Evolutionary conservation across 371 early-diverging fungal species (phyloP).

Genomic region (Apophysomyces trapeziformis): DNA sequence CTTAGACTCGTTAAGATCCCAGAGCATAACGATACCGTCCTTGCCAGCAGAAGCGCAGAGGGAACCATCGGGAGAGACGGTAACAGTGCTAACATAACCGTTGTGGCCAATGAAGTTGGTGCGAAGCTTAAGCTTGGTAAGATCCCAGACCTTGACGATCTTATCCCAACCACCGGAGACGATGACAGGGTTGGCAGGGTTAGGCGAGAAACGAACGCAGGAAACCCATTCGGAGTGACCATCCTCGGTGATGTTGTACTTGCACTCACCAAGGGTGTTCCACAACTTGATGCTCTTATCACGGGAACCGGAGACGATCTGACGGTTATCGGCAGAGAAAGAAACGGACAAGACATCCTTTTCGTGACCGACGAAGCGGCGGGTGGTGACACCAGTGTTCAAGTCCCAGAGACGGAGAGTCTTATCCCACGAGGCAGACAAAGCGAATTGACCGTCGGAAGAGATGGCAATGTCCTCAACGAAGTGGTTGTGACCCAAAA

Average conservation of each 20-base stretch:
- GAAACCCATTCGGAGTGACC: constrained; percentile 98
- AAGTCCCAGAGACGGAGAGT: constrained; percentile 98
- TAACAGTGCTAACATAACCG: constrained; percentile 97
- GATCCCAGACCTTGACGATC: constrained; percentile 99
- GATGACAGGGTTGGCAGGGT: constrained; percentile 96
- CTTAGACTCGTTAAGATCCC: constrained; percentile 99
- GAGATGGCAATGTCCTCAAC: constrained; percentile 97
- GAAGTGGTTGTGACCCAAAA: constrained; percentile 97
- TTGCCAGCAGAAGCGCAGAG: constrained; percentile 99
- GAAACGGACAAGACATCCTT: constrained; percentile 97
- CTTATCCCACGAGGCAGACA: constrained; percentile 99
- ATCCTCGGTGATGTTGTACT: constrained; percentile 92
- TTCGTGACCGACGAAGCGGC: constrained; percentile 96
- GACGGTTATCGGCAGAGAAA: constrained; percentile 99
- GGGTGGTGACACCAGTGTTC: constrained; percentile 91
- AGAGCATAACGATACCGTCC: constrained; percentile 98
- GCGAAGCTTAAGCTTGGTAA: constrained; percentile 96
- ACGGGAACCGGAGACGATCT: constrained; percentile 97
- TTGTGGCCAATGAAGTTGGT: constrained; percentile 99
- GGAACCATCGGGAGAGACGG: constrained; percentile 99
- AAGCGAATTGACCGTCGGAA: constrained; percentile 96
- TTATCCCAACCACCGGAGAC: constrained; percentile 99
- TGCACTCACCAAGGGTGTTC: constrained; percentile 99
- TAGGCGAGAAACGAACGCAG: constrained; percentile 98
- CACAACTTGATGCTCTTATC: constrained; percentile 99